Evolutionary conservation across 31 red algal genomes (phyloP).

Genomic region (Odonthalia washingtoniensis): DNA sequence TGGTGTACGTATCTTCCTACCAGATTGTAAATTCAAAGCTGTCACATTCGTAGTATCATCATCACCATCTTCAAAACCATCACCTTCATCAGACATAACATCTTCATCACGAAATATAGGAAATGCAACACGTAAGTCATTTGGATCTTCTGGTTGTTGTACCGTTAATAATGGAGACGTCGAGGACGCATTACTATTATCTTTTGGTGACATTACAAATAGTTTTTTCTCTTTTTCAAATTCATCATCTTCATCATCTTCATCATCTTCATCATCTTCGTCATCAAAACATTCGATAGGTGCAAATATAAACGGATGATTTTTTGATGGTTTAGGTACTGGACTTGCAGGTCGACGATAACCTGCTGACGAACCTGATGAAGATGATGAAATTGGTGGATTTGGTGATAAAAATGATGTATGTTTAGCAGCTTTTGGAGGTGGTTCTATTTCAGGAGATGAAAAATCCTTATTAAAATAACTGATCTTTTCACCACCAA

Average conservation of each 20-base stretch:
- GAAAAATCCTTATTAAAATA: background rate
- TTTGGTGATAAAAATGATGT: background rate
- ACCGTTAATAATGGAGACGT: background rate
- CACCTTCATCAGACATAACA: background rate
- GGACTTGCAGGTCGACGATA: no score
- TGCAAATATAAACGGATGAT: no score
- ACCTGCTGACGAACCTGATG: no score
- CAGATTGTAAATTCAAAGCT: background rate
- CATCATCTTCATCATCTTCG: background rate
- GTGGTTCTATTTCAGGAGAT: background rate
- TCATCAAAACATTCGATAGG: background rate
- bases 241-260: background rate
- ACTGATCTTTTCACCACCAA: background rate
- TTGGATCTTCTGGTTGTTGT: background rate
- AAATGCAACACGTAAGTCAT: background rate
- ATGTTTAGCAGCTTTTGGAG: background rate
- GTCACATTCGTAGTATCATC: background rate
- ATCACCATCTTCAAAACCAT: background rate
- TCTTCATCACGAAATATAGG: background rate
- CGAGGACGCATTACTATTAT: background rate
- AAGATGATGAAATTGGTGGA: background rate
- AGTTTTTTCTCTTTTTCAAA: background rate
- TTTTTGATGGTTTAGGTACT: no score
- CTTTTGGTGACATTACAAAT: background rate
- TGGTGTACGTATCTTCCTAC: background rate